Percentiles rank a stretch among this genome's conserved stretches.
phyloP scores from a whole-genome alignment of 768 basidiomycete species.

The Phallus indusiatus region DNA sequence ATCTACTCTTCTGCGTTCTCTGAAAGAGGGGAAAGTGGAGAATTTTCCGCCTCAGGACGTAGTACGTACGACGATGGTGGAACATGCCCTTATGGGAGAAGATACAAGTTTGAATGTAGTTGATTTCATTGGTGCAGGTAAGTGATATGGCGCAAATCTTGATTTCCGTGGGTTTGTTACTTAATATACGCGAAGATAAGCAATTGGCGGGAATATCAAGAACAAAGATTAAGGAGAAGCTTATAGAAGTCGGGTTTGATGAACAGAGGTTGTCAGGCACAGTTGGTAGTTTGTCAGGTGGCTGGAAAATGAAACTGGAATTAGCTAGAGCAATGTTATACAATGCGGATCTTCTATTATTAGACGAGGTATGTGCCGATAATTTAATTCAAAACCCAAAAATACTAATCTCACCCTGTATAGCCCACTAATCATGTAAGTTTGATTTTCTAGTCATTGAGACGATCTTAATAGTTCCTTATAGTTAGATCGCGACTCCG shows the following conservation, averaged over 20 bases:
- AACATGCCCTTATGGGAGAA: slow-evolving; percentile 93
- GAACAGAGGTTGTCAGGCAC: slow-evolving; percentile 73
- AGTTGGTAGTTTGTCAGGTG: slow-evolving; percentile 88
- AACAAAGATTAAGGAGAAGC: slow-evolving; percentile 66
- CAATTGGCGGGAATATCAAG: slow-evolving; percentile 52
- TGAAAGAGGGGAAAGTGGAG: slow-evolving; percentile 91
- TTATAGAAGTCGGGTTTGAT: slow-evolving; percentile 86
- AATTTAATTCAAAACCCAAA: slow-evolving; percentile 1
- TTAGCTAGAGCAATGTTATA: slow-evolving; percentile 94
- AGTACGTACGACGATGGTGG: slow-evolving; percentile 90
- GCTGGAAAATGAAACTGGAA: slow-evolving; percentile 99
- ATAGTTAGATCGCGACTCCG: slow-evolving; percentile 74
- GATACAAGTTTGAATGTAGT: slow-evolving; percentile 73
- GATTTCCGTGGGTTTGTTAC: background rate
- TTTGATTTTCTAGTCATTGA: slow-evolving; percentile 16
- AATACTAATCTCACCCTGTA: slow-evolving; percentile 13
- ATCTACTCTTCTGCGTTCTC: slow-evolving; percentile 90
- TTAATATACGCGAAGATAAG: slow-evolving; percentile 41
- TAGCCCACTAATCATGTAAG: slow-evolving; percentile 88
- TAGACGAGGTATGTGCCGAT: slow-evolving; percentile 59
- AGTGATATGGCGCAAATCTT: slow-evolving; percentile 14
- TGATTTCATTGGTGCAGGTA: slow-evolving; percentile 84
- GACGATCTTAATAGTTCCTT: background rate
- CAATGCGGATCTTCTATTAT: slow-evolving; percentile 75
- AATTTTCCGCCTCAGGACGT: slow-evolving; percentile 88